Percentiles rank a stretch among this genome's conserved stretches.
These are phyloP conservation scores for Globisporangium paroecandrum DNA, from an alignment of 352 stramenopile genomes.

Conservation along the genomic window DNA sequence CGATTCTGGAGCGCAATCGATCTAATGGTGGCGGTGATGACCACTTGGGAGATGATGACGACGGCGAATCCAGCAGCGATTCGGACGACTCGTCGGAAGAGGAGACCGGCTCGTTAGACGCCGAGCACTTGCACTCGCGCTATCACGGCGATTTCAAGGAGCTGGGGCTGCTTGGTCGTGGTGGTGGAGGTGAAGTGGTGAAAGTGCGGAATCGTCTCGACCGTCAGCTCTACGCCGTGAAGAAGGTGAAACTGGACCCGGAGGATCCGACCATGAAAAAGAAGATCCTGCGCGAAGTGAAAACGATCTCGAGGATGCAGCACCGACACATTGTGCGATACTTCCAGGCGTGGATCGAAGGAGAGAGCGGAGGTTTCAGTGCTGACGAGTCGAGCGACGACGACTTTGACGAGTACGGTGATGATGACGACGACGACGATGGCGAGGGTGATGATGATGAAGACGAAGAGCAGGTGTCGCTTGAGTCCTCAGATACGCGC, in stretches of 20 bases:
- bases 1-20: slow-evolving; percentile 31
- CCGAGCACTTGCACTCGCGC: slow-evolving; percentile 59
- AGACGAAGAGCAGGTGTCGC: slow-evolving; percentile 30
- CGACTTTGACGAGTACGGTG: slow-evolving; percentile 25
- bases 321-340: slow-evolving; percentile 97
- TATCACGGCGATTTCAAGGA: slow-evolving; percentile 88
- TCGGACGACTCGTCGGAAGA: slow-evolving; percentile 49
- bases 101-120: slow-evolving; percentile 36
- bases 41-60: slow-evolving; percentile 16
- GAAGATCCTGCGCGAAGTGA: slow-evolving; percentile 94
- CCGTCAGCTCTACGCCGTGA: slow-evolving; percentile 81
- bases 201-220: slow-evolving; percentile 83
- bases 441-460: slow-evolving; percentile 32
- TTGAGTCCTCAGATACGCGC: slow-evolving; percentile 34
- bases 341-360: slow-evolving; percentile 88
- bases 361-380: slow-evolving; percentile 49
- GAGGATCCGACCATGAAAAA: slow-evolving; percentile 92
- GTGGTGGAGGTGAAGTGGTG: slow-evolving; percentile 80
- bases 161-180: slow-evolving; percentile 74
- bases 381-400: slow-evolving; percentile 40
- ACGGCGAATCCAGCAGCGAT: slow-evolving; percentile 14
- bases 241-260: slow-evolving; percentile 83
- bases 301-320: slow-evolving; percentile 95
- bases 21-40: slow-evolving; percentile 20
- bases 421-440: slow-evolving; percentile 29